Conservation (phyloP, 352 stramenopile genomes). For the Phytophthora cryptogea region DNA sequence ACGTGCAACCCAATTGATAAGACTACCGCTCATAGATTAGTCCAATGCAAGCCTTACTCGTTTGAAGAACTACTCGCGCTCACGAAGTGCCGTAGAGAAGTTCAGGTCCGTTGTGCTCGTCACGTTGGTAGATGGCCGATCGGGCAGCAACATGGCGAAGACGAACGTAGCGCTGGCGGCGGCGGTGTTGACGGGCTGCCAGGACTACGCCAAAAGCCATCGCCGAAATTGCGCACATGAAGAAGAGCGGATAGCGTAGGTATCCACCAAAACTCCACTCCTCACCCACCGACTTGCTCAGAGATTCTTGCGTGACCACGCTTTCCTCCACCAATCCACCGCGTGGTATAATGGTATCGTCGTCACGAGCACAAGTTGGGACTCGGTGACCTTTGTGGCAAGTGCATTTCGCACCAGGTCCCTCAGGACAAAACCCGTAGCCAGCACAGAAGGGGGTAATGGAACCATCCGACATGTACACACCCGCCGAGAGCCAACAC, state of each 20-base stretch:
- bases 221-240: conserved; percentile 30
- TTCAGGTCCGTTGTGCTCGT: background rate
- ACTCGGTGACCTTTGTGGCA: conserved; percentile 44
- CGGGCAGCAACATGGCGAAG: background rate
- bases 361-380: conserved; percentile 49
- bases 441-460: conserved; percentile 77
- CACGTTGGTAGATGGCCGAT: background rate
- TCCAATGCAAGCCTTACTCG: background rate
- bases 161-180: conserved; percentile 16
- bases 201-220: conserved; percentile 25
- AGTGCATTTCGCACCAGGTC: conserved; percentile 66
- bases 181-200: conserved; percentile 18
- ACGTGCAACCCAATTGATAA: background rate
- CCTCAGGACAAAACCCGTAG: conserved; percentile 65
- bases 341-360: conserved; percentile 40
- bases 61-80: background rate
- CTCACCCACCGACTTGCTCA: conserved; percentile 4
- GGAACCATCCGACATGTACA: conserved; percentile 51
- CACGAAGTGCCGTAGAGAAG: conserved; percentile 31
- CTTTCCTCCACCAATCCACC: conserved; percentile 14
- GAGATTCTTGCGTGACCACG: conserved; percentile 1
- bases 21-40: background rate
- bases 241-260: conserved; percentile 29
- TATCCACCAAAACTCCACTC: conserved; percentile 9
- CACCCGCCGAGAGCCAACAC: conserved; percentile 74